Evolutionary conservation across 179 eudicot genomes (phyloP).

Genomic region (Pouteria campechiana): DNA sequence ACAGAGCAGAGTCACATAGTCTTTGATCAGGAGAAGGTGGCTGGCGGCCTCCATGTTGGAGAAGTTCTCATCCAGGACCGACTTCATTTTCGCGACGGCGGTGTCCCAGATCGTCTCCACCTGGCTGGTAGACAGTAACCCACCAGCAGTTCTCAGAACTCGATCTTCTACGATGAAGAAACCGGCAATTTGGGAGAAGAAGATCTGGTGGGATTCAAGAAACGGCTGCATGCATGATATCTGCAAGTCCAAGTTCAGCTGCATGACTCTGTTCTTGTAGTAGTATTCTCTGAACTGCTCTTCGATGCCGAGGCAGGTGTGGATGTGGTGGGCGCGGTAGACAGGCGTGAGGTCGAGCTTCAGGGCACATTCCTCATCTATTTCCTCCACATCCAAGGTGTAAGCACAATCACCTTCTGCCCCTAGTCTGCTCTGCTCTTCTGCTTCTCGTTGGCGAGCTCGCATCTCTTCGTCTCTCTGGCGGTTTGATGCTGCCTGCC

Average conservation of each 20-base stretch:
- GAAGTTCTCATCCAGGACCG: constrained; percentile 58
- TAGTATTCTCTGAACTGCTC: constrained; percentile 84
- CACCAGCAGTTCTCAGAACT: constrained; percentile 82
- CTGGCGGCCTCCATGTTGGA: constrained; percentile 46
- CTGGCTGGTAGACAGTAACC: constrained; percentile 51
- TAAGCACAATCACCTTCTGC: constrained; percentile 42
- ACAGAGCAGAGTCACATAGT: constrained; percentile 77
- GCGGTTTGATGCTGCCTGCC: constrained; percentile 47
- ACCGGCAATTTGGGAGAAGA: constrained; percentile 74
- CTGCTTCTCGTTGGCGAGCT: constrained; percentile 69
- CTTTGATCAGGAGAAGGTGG: constrained; percentile 68
- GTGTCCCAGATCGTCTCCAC: constrained; percentile 93
- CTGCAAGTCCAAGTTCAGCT: constrained; percentile 81
- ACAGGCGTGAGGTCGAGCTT: constrained; percentile 80
- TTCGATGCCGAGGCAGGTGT: constrained; percentile 61
- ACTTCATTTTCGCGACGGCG: constrained; percentile 51
- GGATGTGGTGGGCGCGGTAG: constrained; percentile 78
- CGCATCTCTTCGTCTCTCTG: constrained; percentile 73
- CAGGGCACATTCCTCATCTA: constrained; percentile 51
- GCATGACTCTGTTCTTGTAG: constrained; percentile 69
- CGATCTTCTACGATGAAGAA: constrained; percentile 88
- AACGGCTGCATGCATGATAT: constrained; percentile 57
- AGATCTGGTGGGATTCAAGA: constrained; percentile 69
- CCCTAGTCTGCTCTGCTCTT: constrained; percentile 57
- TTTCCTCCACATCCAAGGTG: constrained; percentile 70